Evolutionary conservation across 2,329 filamentous ascomycete species (phyloP).

Genomic region (Botrytis sinoallii): DNA sequence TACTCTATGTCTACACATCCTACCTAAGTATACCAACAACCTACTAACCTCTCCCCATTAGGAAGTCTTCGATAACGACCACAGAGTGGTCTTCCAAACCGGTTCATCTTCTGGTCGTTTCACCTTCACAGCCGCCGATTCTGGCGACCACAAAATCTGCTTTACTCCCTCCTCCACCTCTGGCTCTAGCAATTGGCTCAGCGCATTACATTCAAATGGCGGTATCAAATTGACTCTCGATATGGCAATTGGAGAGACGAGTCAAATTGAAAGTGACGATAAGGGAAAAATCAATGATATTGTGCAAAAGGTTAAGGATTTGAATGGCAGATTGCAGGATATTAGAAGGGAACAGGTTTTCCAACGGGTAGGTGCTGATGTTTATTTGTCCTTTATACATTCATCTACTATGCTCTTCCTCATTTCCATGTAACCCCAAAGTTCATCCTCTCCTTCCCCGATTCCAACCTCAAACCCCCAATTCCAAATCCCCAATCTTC

Average conservation of each 20-base stretch:
- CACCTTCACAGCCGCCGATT: constrained; percentile 91
- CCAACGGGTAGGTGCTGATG: constrained; percentile 66
- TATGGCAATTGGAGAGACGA: constrained; percentile 90
- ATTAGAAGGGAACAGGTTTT: constrained; percentile 94
- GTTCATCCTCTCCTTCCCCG: background rate
- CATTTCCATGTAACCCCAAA: background rate
- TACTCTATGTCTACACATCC: constrained; percentile 9
- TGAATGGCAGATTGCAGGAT: constrained; percentile 83
- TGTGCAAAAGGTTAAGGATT: constrained; percentile 79
- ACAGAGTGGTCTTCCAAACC: constrained; percentile 88
- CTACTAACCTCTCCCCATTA: constrained; percentile 35
- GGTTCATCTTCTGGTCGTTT: constrained; percentile 76
- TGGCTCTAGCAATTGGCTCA: constrained; percentile 69
- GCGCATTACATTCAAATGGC: constrained; percentile 60
- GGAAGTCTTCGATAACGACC: constrained; percentile 96
- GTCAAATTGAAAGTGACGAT: constrained; percentile 87
- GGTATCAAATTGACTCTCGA: constrained; percentile 84
- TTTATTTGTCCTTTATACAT: background rate
- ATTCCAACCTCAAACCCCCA: background rate
- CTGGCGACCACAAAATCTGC: constrained; percentile 95
- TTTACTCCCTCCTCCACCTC: constrained; percentile 79
- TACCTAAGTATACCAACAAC: background rate
- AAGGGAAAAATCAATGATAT: constrained; percentile 92
- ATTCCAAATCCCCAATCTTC: background rate
- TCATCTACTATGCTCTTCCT: background rate